Conservation (phyloP, 148 eudicot genomes). For the Rhododendron ovatum region DNA sequence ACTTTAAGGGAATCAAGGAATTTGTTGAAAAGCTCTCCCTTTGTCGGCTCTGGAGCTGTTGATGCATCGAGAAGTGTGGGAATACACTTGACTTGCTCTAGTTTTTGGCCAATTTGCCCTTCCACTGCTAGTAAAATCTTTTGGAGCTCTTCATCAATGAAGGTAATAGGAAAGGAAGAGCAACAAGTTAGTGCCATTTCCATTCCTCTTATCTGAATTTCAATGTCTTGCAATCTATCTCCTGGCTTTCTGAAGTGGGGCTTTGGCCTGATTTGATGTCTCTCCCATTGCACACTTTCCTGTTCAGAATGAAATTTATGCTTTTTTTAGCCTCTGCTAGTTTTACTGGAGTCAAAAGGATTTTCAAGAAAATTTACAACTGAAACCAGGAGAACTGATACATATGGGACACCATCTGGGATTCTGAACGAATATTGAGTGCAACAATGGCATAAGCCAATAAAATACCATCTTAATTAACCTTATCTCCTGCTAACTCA, state of each 20-base stretch:
- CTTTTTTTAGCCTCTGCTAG: not conserved
- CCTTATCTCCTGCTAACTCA: not conserved
- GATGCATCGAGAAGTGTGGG: slow-evolving; percentile 13
- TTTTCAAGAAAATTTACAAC: not conserved
- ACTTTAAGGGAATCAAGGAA: slow-evolving; percentile 10
- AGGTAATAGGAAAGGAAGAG: slow-evolving; percentile 11
- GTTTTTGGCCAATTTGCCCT: slow-evolving; percentile 16
- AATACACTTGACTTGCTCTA: slow-evolving; percentile 26
- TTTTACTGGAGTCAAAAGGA: not conserved
- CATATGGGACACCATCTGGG: not conserved
- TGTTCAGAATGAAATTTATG: slow-evolving; percentile 7
- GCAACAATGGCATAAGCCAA: not conserved
- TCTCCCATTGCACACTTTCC: slow-evolving; percentile 50
- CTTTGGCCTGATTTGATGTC: slow-evolving; percentile 16
- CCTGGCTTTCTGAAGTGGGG: slow-evolving; percentile 13
- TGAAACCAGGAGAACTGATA: not conserved
- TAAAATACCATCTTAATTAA: not conserved
- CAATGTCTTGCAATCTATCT: slow-evolving; percentile 34
- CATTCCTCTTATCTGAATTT: slow-evolving; percentile 40
- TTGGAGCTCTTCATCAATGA: slow-evolving; percentile 21
- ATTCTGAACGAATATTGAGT: not conserved
- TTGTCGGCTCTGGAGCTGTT: slow-evolving; percentile 19
- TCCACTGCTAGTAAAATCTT: slow-evolving; percentile 10
- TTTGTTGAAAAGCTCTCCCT: slow-evolving; percentile 14
- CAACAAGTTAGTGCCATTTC: slow-evolving; percentile 34